Evolutionary conservation across 148 eudicot species (phyloP), one percentile per base, ranked within the genome.

Genomic region (Linanthus parryae): DNA sequence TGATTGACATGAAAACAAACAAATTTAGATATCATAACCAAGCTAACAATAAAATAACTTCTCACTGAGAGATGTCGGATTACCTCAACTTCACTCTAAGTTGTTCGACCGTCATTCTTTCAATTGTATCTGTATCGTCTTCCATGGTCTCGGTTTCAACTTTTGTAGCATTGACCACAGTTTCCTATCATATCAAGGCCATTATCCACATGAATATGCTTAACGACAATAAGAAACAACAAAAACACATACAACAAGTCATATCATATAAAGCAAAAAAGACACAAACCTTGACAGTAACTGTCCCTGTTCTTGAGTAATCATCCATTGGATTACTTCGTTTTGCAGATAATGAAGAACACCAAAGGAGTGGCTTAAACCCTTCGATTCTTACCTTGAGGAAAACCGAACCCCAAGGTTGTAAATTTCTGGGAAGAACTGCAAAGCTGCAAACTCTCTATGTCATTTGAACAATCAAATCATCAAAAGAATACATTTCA

Each of bases 81-180:
- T 61, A 84, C 95, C 89, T 79, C 37, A 82, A 66, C 42, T 79
- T 71, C 33, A 58, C 66, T 72, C 75, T 70, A 57, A 82, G 85
- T 52, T 85, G 65, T 42, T 62, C 73, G 28, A 82, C 83, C 14
- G 88, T 76, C 95, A 82, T 71, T 15, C 48, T 72, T 48, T 76
- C 81, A 19, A 71, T 40, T 45, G 44, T 66, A 40, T 47, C 64
- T 16, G 45, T 24, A 25, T 69, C 82, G 53, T 65, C 48, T 61
- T 31, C 58, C 3, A 55, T 31, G 39, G 25, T 60, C 40, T 62
- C 20, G 13, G 63, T 29, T 65, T 62, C 70, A 44, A 57, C 58
- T 35, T 53, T 17, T 44, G 47, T 54, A 48, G 17, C 60, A 40
- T 66, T 55, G 16, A 17, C 56, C 14, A 25, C 37, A 48, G 41